Evolutionary conservation across 23 red algal species (phyloP), one percentile per base, ranked within the genome.

Genomic region (Rhodosorus marinus): DNA sequence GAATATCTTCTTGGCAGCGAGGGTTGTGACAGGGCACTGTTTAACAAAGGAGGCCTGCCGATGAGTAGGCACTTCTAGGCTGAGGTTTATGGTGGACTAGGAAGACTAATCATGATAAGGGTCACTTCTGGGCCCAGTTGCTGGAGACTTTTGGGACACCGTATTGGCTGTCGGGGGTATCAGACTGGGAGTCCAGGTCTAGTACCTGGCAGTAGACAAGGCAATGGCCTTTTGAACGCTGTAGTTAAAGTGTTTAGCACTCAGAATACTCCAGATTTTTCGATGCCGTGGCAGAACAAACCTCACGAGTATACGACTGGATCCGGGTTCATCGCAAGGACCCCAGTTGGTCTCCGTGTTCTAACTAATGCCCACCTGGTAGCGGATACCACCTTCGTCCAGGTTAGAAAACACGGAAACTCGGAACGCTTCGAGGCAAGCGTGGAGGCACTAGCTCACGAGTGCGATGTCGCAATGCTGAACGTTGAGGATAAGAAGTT

Each of bases 341-440:
- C 47, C 47, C 22, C 23, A 50, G 47, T 31, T 1, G 57, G 35
- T 9, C 58, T 35, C 9, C 60, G 61, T 26, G 57, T 77, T 24
- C 62, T 77, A 20, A 77, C 72, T 7, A 77, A 77, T 24, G 72
- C 72, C 2, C 72, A 77, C 45, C 57, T 30, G 29, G 72, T 77
- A 3, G 72, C 57, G 42, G 31, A 77, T 24, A 49, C 56, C 2
- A 51, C 59, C 26, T 34, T 51, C 1, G 72, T 77, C 27, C 60
- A 38, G 17, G 52, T 77, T n/a, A 49, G 57, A 4, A 65, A 66
- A 20, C 47, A 54, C 24, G 72, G 72, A 15, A 43, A 31, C n/a
- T 59, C 47, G 2, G 51, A 68, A 22, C 57, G 60, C 33, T 47
- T 52, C 17, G 56, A 47, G 38, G 72, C 72, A 20, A 3, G 33